phyloP scores from a whole-genome alignment of 1,284 basidiomycete genomes.

The Fomitopsis schrenkii region DNA sequence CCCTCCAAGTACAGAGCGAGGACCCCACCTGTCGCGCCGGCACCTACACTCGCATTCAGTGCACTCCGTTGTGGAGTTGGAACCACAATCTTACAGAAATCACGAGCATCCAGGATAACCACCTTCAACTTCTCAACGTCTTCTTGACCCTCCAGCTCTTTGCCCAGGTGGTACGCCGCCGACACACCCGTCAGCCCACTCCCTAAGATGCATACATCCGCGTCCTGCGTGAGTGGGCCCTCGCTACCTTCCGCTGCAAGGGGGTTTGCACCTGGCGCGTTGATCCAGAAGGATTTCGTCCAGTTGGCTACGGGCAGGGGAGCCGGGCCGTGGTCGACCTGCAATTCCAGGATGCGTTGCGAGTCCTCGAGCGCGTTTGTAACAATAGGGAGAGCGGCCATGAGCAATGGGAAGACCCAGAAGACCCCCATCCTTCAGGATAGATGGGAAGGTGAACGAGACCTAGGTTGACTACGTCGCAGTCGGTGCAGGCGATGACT shows the following conservation, averaged over 20 bases:
- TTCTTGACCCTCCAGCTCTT: conserved; percentile 24
- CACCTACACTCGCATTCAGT: conserved; percentile 40
- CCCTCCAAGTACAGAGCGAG: not conserved
- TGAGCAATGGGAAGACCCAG: not conserved
- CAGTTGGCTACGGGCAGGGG: conserved; percentile 54
- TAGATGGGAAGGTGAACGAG: not conserved
- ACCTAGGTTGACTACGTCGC: not conserved
- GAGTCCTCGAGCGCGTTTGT: conserved; percentile 19
- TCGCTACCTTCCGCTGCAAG: conserved; percentile 60
- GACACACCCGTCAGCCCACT: conserved; percentile 75
- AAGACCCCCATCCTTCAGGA: not conserved
- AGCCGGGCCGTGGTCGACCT: conserved; percentile 15
- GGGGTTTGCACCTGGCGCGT: conserved; percentile 57
- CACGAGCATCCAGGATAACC: conserved; percentile 69
- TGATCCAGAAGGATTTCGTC: conserved; percentile 68
- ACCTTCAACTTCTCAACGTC: conserved; percentile 33
- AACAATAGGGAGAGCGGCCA: conserved; percentile 18
- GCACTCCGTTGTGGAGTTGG: not conserved
- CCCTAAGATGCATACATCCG: conserved; percentile 74
- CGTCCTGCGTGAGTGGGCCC: conserved; percentile 49
- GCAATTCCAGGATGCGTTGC: conserved; percentile 15
- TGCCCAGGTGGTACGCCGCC: conserved; percentile 64
- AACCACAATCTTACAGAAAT: conserved; percentile 60
- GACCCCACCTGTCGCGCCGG: conserved; percentile 69
- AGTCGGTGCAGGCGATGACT: not conserved